Evolutionary conservation across 345 rosid species (phyloP).

Genomic region (Dovyalis caffra): DNA sequence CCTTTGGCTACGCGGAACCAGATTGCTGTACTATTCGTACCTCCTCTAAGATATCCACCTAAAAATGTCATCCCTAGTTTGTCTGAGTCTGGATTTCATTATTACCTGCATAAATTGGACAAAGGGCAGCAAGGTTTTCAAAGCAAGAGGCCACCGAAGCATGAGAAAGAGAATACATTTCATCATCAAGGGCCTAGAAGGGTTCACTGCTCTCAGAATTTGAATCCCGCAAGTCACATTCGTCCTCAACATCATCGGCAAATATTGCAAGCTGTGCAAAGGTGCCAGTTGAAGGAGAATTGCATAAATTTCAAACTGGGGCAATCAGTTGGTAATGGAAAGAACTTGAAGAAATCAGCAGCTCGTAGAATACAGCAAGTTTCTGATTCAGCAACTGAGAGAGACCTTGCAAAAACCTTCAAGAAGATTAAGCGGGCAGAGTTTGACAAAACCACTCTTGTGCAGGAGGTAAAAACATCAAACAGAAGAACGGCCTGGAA

Average conservation of each 20-base stretch:
- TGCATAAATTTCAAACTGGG: not conserved
- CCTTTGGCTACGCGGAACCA: not conserved
- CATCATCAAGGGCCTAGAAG: not conserved
- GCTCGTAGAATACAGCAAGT: not conserved
- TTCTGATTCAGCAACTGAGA: not conserved
- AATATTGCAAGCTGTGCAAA: not conserved
- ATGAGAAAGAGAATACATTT: not conserved
- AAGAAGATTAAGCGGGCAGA: not conserved
- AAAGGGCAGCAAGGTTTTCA: not conserved
- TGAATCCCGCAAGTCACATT: not conserved
- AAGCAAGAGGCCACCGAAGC: not conserved
- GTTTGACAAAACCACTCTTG: not conserved
- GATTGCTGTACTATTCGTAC: constrained; percentile 1
- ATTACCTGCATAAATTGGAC: not conserved
- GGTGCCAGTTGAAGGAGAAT: not conserved
- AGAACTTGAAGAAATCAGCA: not conserved
- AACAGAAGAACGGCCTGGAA: not conserved
- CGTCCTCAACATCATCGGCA: not conserved
- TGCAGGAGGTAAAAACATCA: not conserved
- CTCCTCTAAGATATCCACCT: constrained; percentile 28
- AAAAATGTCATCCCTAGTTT: constrained; percentile 1
- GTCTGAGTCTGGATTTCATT: not conserved
- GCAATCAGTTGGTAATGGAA: not conserved
- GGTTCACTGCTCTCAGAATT: not conserved
- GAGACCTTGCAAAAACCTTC: not conserved